Conservation (phyloP, 2,329 filamentous ascomycete species). For the Annulohypoxylon truncatum region DNA sequence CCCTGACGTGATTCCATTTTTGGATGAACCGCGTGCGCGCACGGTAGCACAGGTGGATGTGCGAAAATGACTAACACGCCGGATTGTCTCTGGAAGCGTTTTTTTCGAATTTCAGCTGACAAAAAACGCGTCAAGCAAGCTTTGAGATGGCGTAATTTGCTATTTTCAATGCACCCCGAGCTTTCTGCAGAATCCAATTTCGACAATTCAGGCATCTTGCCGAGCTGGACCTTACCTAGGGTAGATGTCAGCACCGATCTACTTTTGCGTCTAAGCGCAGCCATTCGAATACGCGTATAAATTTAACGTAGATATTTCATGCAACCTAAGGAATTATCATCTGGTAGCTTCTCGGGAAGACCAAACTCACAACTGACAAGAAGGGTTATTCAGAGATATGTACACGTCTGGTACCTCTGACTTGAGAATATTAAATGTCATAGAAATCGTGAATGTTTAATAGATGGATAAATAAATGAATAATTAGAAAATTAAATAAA, state of each 20-base stretch:
- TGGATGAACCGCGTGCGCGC: neutral
- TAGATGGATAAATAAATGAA: neutral
- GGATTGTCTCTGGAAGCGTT: constrained; percentile 17
- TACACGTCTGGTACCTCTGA: constrained; percentile 13
- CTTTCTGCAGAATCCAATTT: constrained; percentile 35
- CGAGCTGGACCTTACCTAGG: constrained; percentile 10
- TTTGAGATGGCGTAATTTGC: constrained; percentile 41
- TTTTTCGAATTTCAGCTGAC: constrained; percentile 24
- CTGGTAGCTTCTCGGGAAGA: constrained; percentile 22
- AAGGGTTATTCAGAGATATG: neutral
- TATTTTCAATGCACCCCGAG: constrained; percentile 38
- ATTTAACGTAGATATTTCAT: constrained; percentile 12
- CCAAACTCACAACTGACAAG: constrained; percentile 5
- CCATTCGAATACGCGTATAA: constrained; percentile 13
- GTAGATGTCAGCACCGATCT: neutral
- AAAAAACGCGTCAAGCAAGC: constrained; percentile 22
- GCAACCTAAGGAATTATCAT: constrained; percentile 10
- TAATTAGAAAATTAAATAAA: neutral
- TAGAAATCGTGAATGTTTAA: too few species aligned
- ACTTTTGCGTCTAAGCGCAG: constrained; percentile 7
- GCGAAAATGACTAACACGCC: constrained; percentile 1
- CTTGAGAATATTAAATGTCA: neutral
- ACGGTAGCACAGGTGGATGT: constrained; percentile 11
- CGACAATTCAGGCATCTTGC: constrained; percentile 28
- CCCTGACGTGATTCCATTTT: constrained; percentile 4